Evolutionary conservation across 345 rosid species (phyloP).

Genomic region (Jatropha curcas): DNA sequence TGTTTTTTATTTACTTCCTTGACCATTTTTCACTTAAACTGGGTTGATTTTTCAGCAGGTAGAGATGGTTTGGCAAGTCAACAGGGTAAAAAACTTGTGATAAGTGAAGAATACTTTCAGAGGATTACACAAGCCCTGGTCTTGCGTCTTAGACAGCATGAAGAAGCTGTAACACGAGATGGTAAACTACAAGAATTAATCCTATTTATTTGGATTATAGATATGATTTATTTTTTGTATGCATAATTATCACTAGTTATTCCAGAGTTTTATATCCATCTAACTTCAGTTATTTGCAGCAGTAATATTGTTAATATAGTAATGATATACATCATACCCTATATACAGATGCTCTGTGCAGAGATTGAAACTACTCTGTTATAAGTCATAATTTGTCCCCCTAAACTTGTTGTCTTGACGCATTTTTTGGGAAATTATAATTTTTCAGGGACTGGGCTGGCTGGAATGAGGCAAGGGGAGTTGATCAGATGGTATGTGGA

Average conservation of each 20-base stretch:
- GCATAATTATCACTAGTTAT: neutral
- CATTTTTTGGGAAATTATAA: neutral
- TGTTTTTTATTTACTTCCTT: neutral
- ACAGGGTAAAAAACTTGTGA: constrained; percentile 54
- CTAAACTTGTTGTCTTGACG: neutral
- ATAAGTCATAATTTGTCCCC: neutral
- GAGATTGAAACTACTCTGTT: neutral
- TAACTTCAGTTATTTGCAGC: neutral
- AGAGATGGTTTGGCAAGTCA: constrained; percentile 36
- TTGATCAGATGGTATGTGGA: constrained; percentile 83
- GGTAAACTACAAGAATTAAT: constrained; percentile 44
- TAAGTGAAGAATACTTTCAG: constrained; percentile 84
- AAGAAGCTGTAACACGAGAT: constrained; percentile 65
- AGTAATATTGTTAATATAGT: neutral
- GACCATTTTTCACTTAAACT: neutral
- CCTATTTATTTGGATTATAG: neutral
- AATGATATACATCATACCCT: neutral
- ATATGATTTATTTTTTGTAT: neutral
- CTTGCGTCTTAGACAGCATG: constrained; percentile 86
- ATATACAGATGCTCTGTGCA: neutral
- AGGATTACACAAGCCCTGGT: constrained; percentile 81
- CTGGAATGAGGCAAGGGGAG: constrained; percentile 86
- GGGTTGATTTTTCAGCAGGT: constrained; percentile 37
- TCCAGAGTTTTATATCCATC: neutral
- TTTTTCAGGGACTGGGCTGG: constrained; percentile 62